phyloP scores from a whole-genome alignment of 176 grass and related monocot species.

The Secale cereale region DNA sequence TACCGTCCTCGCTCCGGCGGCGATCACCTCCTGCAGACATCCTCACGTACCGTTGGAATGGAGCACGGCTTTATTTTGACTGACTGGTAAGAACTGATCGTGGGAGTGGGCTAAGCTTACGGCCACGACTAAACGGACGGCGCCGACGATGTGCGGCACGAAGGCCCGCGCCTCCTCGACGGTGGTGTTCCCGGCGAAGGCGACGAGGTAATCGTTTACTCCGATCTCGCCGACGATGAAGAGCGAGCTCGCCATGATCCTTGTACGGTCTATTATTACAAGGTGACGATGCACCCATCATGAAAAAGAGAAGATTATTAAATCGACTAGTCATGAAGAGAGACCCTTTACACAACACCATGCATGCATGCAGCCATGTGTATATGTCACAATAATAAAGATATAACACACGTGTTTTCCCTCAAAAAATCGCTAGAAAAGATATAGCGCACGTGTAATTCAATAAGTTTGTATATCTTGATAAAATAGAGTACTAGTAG shows the following conservation, averaged over 20 bases:
- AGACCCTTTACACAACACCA: not conserved
- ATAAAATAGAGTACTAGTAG: not conserved
- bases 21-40: constrained; percentile 29
- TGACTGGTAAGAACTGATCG: not conserved
- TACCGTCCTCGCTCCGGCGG: constrained; percentile 43
- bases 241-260: not conserved
- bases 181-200: constrained; percentile 27
- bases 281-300: not conserved
- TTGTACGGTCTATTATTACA: not conserved
- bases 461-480: not conserved
- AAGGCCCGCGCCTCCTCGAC: constrained; percentile 8
- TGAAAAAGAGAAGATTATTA: not conserved
- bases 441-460: not conserved
- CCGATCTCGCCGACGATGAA: constrained; percentile 55
- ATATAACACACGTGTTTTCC: too few relatives aligned
- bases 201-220: constrained; percentile 52
- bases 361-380: not conserved
- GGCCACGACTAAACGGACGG: constrained; percentile 25
- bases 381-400: too few relatives aligned
- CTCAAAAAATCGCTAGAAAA: not conserved
- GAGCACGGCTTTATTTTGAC: not conserved
- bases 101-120: not conserved
- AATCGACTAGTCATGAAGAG: not conserved
- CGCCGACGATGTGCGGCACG: constrained; percentile 39
- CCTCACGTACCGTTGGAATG: not conserved